Evolutionary conservation across 768 basidiomycete genomes (phyloP).

Genomic region (Hysterangium stoloniferum): DNA sequence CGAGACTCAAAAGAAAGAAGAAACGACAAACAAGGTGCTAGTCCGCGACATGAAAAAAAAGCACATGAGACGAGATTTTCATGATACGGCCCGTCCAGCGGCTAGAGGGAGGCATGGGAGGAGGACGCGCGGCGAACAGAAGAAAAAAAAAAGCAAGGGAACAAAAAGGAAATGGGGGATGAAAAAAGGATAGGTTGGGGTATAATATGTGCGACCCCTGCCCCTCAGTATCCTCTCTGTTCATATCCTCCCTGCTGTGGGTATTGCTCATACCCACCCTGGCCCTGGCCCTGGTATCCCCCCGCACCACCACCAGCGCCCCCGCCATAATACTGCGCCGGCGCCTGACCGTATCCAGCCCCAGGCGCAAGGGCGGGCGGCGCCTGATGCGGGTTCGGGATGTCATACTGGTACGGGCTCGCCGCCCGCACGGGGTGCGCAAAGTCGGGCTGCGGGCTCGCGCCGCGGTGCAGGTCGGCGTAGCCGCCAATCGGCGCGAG

Average conservation of each 20-base stretch:
- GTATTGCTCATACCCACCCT: background rate
- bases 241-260: too few species aligned
- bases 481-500: slow-evolving; percentile 72
- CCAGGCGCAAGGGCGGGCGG: too few species aligned
- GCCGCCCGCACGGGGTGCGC: slow-evolving; percentile 40
- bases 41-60: slow-evolving; percentile 4
- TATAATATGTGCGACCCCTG: too few species aligned
- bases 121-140: background rate
- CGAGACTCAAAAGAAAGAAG: too few species aligned
- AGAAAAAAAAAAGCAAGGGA: background rate
- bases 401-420: slow-evolving; percentile 5
- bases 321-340: too few species aligned
- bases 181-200: background rate
- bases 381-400: slow-evolving; percentile 10
- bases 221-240: slow-evolving; percentile 2
- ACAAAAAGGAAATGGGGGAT: background rate
- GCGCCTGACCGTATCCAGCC: background rate
- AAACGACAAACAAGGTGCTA: too few species aligned
- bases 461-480: slow-evolving; percentile 71
- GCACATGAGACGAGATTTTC: background rate
- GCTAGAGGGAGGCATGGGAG: background rate
- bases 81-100: slow-evolving; percentile 6
- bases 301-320: background rate
- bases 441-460: slow-evolving; percentile 64
- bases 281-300: background rate